These are phyloP conservation scores for Eragrostis tef DNA, from an alignment of 202 grass and related monocot species.

Conservation along the genomic window DNA sequence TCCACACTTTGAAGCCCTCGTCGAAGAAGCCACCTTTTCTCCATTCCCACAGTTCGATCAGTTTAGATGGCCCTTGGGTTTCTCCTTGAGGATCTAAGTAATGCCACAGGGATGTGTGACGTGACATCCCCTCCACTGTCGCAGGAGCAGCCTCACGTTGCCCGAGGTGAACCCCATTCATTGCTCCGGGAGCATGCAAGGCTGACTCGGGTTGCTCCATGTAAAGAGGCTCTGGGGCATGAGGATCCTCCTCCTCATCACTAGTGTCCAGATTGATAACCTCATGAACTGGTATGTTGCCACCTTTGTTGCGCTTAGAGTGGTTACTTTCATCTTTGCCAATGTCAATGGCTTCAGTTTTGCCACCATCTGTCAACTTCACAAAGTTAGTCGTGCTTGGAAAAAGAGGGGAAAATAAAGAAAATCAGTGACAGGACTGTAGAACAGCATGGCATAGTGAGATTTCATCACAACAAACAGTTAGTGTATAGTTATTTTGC, in stretches of 20 bases:
- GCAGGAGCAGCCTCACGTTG: background rate
- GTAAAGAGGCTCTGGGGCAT: background rate
- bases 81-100: slow-evolving; percentile 59
- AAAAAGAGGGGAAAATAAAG: slow-evolving; percentile 17
- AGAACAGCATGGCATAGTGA: slow-evolving; percentile 31
- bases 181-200: background rate
- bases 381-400: slow-evolving; percentile 29
- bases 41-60: slow-evolving; percentile 48
- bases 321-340: slow-evolving; percentile 21
- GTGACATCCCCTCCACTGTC: background rate
- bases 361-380: slow-evolving; percentile 35
- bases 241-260: slow-evolving; percentile 38
- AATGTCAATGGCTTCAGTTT: slow-evolving; percentile 38
- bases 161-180: background rate
- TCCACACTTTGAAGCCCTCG: slow-evolving; percentile 66
- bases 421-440: slow-evolving; percentile 32
- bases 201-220: background rate
- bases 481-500: background rate
- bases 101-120: slow-evolving; percentile 42
- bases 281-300: background rate
- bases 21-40: slow-evolving; percentile 50
- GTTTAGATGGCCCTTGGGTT: slow-evolving; percentile 60
- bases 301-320: background rate
- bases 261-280: slow-evolving; percentile 44
- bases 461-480: background rate